Evolutionary conservation across 2,329 filamentous ascomycete genomes (phyloP).

Genomic region (Colletotrichum lentis): DNA sequence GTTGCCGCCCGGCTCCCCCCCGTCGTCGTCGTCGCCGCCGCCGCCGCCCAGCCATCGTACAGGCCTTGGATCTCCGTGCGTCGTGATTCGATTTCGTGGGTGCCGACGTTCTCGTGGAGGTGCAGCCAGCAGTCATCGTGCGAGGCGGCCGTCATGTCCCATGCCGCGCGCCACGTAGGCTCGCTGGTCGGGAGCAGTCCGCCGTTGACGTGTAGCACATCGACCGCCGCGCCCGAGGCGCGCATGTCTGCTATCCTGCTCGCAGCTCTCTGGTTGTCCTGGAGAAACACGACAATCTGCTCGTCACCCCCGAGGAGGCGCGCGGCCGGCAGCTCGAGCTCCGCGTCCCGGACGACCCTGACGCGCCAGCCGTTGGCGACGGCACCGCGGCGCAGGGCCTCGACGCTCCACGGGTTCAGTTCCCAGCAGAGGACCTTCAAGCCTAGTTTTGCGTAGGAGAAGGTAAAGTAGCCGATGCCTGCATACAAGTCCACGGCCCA

Average conservation of each 20-base stretch:
- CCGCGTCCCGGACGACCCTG: slow-evolving; percentile 57
- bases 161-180: slow-evolving; percentile 61
- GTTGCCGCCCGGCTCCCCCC: slow-evolving; percentile 43
- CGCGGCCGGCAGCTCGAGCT: slow-evolving; percentile 50
- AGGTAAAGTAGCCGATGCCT: slow-evolving; percentile 93
- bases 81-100: slow-evolving; percentile 59
- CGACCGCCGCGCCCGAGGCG: slow-evolving; percentile 44
- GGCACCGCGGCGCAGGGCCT: slow-evolving; percentile 81
- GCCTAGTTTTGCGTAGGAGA: slow-evolving; percentile 79
- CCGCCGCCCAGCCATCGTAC: slow-evolving; percentile 51
- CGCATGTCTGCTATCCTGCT: slow-evolving; percentile 51
- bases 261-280: slow-evolving; percentile 69
- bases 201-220: slow-evolving; percentile 69
- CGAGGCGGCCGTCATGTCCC: slow-evolving; percentile 52
- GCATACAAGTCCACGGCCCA: slow-evolving; percentile 85
- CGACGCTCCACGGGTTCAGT: slow-evolving; percentile 86
- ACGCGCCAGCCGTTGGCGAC: slow-evolving; percentile 72
- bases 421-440: slow-evolving; percentile 86
- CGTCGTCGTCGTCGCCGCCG: background rate
- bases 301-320: slow-evolving; percentile 55
- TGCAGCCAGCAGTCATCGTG: slow-evolving; percentile 64
- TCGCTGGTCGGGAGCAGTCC: slow-evolving; percentile 69
- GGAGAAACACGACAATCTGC: slow-evolving; percentile 72
- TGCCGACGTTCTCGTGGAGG: slow-evolving; percentile 71
- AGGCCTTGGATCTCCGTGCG: slow-evolving; percentile 57